Evolutionary conservation across 257 asterid genomes (phyloP).

Genomic region (Solanum bukasovii): DNA sequence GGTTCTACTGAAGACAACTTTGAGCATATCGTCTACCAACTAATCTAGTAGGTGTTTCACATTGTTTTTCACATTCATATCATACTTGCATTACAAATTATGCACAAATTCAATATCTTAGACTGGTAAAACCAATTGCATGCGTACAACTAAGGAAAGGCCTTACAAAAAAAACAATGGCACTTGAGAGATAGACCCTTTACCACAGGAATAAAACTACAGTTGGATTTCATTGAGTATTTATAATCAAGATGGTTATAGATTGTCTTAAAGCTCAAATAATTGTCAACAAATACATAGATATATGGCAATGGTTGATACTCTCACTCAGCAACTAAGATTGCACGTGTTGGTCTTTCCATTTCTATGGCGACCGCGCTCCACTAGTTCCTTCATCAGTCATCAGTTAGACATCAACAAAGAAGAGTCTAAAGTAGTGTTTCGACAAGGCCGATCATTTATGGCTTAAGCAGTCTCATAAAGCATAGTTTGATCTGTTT

Average conservation of each 20-base stretch:
- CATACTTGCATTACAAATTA: not conserved
- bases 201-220: not conserved
- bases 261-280: not conserved
- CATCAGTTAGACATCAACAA: not conserved
- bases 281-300: not conserved
- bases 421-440: not conserved
- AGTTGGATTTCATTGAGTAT: not conserved
- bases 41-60: not conserved
- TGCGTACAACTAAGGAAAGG: not conserved
- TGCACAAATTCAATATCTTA: not conserved
- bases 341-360: not conserved
- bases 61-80: not conserved
- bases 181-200: not conserved
- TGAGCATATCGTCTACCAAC: not conserved
- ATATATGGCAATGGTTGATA: not conserved
- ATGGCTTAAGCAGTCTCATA: not conserved
- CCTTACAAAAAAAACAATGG: not conserved
- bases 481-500: not conserved
- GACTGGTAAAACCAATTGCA: not conserved
- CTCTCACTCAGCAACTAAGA: not conserved
- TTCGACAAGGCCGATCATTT: not conserved
- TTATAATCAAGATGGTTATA: not conserved
- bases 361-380: not conserved
- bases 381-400: not conserved
- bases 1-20: not conserved